Base-by-base conservation (phyloP, 2,329 filamentous ascomycete genomes). In the Claviceps cyperi region DNA sequence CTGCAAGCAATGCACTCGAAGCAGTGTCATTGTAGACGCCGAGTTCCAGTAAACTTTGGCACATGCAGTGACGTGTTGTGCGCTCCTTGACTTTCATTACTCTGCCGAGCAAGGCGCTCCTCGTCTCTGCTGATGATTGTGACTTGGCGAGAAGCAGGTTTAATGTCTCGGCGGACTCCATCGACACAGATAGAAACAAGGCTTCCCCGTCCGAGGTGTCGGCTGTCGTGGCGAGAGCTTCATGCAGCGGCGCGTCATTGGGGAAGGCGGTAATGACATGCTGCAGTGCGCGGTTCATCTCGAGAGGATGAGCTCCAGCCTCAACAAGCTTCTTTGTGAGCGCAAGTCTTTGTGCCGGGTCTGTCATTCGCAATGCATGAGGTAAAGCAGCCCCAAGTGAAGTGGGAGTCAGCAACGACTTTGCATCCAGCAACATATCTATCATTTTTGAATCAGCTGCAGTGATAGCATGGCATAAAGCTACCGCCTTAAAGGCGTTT, bases 171-270 rank as follows among this genome's bases (percentile, higher is more conserved):
- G 64, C 58, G 0, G 68, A 67, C 40, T 70, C 69, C n/a, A 64
- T 68, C 43, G 68, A 67, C 4, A 77, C 66, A 0, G 74, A 71
- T 7, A 69, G 59, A 1, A 63, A 57, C 11, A 80, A 56, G 1
- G 74, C 75, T 40, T 73, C 66, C 2, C 75, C 75, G 44, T 77
- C 72, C 1, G 66, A 67, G 0, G 68, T 69, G 52, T 79, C 74
- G 2, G 76, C 75, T 35, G 67, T 66, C 2, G 59, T 52, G 0
- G 71, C 66, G 5, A 80, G 60, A 0, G 69, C 58, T 1, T 65
- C 65, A 19, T 79, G 65, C 0, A 80, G 62, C 1, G 70, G 64
- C 1, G 73, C 58, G 48, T 80, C 76, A n/a, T 67, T 61, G 0
- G 73, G 65, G 49, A 73, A 70, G 0, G 66, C 65, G 7, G 61